Percentiles rank a stretch among this genome's conserved stretches.
Conservation (phyloP, 257 asterid species). For the Orobanche coerulescens region DNA sequence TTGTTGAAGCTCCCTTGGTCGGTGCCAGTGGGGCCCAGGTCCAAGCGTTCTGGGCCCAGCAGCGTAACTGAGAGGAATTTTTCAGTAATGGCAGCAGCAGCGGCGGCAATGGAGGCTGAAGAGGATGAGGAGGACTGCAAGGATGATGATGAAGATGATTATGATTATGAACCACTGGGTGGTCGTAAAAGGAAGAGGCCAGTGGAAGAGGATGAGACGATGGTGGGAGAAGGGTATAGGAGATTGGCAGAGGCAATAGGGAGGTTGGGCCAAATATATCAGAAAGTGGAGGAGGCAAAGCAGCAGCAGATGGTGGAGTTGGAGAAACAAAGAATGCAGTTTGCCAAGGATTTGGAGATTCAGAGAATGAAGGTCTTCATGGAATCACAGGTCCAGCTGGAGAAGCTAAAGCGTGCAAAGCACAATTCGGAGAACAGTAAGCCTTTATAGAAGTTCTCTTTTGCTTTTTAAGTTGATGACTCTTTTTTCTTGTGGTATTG, state of each 20-base stretch:
- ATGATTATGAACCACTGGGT: slow-evolving; percentile 31
- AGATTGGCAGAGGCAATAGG: slow-evolving; percentile 64
- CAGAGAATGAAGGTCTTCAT: slow-evolving; percentile 71
- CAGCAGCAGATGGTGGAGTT: slow-evolving; percentile 83
- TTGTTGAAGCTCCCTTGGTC: slow-evolving; percentile 37
- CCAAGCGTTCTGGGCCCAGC: slow-evolving; percentile 51
- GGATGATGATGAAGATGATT: slow-evolving; percentile 31
- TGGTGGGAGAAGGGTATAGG: slow-evolving; percentile 38
- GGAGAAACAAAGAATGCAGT: slow-evolving; percentile 88
- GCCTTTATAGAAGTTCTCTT: slow-evolving; percentile 9
- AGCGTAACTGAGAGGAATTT: slow-evolving; percentile 50
- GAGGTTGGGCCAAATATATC: slow-evolving; percentile 52
- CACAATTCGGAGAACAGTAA: slow-evolving; percentile 42
- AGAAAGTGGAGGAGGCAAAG: slow-evolving; percentile 75
- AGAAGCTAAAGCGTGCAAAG: slow-evolving; percentile 52
- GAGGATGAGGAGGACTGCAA: slow-evolving; percentile 31
- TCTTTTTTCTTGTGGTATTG: background rate
- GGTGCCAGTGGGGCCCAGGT: slow-evolving; percentile 78
- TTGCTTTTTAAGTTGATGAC: background rate
- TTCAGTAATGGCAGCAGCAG: slow-evolving; percentile 68
- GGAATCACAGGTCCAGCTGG: slow-evolving; percentile 70
- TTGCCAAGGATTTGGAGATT: slow-evolving; percentile 78
- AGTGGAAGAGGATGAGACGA: slow-evolving; percentile 15
- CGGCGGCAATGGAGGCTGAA: slow-evolving; percentile 52
- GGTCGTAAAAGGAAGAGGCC: slow-evolving; percentile 30